phyloP scores from a whole-genome alignment of 257 asterid species.

The Knoxia roxburghii region DNA sequence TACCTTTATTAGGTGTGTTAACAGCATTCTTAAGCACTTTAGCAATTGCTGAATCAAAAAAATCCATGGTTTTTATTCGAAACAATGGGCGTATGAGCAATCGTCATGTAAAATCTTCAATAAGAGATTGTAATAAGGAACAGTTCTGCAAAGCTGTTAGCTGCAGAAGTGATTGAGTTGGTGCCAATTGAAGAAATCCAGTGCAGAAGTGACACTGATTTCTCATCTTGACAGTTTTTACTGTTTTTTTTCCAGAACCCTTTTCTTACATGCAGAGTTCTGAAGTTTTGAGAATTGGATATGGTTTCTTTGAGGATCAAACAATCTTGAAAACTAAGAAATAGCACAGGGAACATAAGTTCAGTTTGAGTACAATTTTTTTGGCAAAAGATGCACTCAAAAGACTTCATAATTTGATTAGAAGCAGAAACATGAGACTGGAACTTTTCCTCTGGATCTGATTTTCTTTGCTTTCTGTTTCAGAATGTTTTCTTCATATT shows the following conservation, averaged over 20 bases:
- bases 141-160: background rate
- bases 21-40: background rate
- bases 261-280: background rate
- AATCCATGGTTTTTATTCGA: too few species aligned
- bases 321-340: background rate
- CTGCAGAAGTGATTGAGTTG: background rate
- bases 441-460: constrained; percentile 35
- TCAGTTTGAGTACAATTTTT: background rate
- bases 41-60: too few species aligned
- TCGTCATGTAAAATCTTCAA: too few species aligned
- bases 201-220: background rate
- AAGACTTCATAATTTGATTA: constrained; percentile 7
- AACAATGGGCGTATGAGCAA: background rate
- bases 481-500: constrained; percentile 34
- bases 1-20: background rate
- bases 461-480: constrained; percentile 47
- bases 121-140: background rate
- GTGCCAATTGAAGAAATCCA: background rate
- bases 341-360: background rate
- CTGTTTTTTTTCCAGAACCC: too few species aligned
- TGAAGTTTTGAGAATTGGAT: background rate
- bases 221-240: background rate
- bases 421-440: constrained; percentile 51
- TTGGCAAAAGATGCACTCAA: background rate
- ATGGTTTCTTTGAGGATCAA: background rate